Evolutionary conservation across 768 basidiomycete species (phyloP).

Genomic region (Suillus subaureus): DNA sequence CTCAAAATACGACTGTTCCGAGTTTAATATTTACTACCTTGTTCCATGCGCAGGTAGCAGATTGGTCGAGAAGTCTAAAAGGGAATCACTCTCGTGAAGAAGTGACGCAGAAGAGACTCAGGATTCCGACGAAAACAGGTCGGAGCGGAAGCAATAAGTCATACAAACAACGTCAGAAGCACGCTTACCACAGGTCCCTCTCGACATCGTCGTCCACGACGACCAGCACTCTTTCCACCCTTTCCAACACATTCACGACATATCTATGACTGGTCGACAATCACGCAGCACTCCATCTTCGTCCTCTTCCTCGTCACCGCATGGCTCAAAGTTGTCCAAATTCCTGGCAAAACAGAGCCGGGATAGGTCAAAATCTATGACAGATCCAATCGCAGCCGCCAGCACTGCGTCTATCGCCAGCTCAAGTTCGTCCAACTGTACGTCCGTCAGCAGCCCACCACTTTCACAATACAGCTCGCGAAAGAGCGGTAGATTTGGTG

Average conservation of each 20-base stretch:
- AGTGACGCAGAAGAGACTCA: background rate
- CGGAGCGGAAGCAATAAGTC: conserved; percentile 7
- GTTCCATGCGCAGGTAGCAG: background rate
- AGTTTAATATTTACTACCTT: background rate
- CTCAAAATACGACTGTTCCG: background rate
- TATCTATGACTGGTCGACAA: conserved; percentile 48
- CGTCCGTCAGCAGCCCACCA: conserved; percentile 33
- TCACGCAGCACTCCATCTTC: conserved; percentile 45
- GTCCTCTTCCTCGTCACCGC: conserved; percentile 42
- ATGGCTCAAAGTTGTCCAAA: conserved; percentile 61
- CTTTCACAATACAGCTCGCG: conserved; percentile 29
- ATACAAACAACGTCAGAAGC: conserved; percentile 25
- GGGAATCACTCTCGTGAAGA: background rate
- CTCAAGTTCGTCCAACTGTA: conserved; percentile 41
- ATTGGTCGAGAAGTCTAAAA: conserved; percentile 3
- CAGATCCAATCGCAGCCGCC: conserved; percentile 38
- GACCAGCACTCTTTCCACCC: conserved; percentile 17
- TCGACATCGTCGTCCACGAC: conserved; percentile 17
- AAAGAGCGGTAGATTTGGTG: conserved; percentile 40
- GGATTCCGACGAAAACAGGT: background rate
- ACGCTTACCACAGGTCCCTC: conserved; percentile 14
- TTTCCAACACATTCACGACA: conserved; percentile 6
- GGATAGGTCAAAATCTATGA: conserved; percentile 60
- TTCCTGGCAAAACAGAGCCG: conserved; percentile 67
- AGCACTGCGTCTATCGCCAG: conserved; percentile 41